Base-by-base conservation (phyloP, 768 basidiomycete species). In the Hypsizygus marmoreus region DNA sequence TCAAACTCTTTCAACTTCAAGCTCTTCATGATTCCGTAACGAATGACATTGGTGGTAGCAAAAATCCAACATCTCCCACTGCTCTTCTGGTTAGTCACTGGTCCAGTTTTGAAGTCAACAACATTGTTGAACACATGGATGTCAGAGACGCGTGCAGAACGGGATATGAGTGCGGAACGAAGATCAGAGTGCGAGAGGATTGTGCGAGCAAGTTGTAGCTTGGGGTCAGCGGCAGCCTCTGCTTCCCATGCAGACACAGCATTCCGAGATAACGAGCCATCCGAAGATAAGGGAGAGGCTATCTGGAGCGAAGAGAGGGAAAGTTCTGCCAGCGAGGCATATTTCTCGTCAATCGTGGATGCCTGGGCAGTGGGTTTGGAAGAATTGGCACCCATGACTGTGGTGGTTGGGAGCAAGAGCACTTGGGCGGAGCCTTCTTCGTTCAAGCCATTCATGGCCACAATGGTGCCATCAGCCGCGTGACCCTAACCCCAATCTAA, bases 61-160 rank as follows among this genome's bases (percentile, higher is more conserved):
- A 97, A 97, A 6, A 97, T 74, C 95, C 95, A 98, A 72, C 95
- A 98, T 36, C 95, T 75, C 1, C 95, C 95, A 46, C 86, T 89
- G 61, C 77, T 82, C 70, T 84, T 88, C 79, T 95, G 93, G 66
- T 87, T 80, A 10, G 91, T 94, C 52, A 94, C 72, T 8, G 92
- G 92, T 2, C 77, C 80, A 1, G 91, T 84, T 74, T 89, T 88
- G 69, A 87, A 86, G 43, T 85, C 86, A 16, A 97, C 60, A 50
- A 81, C 73, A 54, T 82, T 76, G 65, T 93, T 95, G 76, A 95
- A 97, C 41, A 95, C 76, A 63, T 91, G 88, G 34, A 74, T 67
- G 60, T 89, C 85, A 2, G 77, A 70, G 45, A 91, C 73, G 49
- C 63, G 61, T 1, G 87, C 79, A 6, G 75, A 60, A 37, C 91